Evolutionary conservation across 2,329 filamentous ascomycete genomes (phyloP), one percentile per base, ranked within the genome.

Genomic region (Tolypocladium guangdongense): DNA sequence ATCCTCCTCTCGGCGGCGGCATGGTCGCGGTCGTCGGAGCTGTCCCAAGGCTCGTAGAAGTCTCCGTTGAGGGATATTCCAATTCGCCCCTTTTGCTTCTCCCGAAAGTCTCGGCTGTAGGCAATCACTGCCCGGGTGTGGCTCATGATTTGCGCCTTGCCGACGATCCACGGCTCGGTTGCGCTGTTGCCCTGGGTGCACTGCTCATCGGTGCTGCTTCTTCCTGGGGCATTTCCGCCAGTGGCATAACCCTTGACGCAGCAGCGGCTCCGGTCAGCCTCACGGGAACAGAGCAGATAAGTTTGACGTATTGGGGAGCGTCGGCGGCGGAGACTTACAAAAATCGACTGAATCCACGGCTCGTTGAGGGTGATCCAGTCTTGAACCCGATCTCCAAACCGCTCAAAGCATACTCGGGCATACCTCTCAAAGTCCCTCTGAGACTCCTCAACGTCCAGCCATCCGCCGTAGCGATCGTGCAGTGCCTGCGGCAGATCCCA

Each of bases 401-500:
- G 62, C 45, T 65, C 60, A 43, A 66, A 72, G 52, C 68, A 69
- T 2, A 72, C 50, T 3, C 66, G 58, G 0, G 70, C 68, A 51
- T 69, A 73, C 2, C 62, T 54, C 54, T 68, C 67, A 52, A 71
- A 70, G 52, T 71, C 69, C 7, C 58, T 58, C 16, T 64, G 60
- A 0, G 63, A 64, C 49, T 69, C 59, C 2, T 62, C 58, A 7
- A 63, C 63, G 37, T 70, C 59, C 6, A 71, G 41, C 60, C 63
- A 65, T 0, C 68, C 69, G 0, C 68, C 66, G 7, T 72, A 72
- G 0, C 68, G 60, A 24, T 70, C 65, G 35, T 72, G 62, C 0
- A 72, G 62, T 0, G 49, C 62, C 16, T 69, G 68, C 0, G 70
- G 70, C 0, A 69, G 56, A 16, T 86, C 82, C 82, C 82, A 86